These are phyloP conservation scores for Boletales sp. DNA, from an alignment of 768 basidiomycete genomes.

Conservation along the genomic window DNA sequence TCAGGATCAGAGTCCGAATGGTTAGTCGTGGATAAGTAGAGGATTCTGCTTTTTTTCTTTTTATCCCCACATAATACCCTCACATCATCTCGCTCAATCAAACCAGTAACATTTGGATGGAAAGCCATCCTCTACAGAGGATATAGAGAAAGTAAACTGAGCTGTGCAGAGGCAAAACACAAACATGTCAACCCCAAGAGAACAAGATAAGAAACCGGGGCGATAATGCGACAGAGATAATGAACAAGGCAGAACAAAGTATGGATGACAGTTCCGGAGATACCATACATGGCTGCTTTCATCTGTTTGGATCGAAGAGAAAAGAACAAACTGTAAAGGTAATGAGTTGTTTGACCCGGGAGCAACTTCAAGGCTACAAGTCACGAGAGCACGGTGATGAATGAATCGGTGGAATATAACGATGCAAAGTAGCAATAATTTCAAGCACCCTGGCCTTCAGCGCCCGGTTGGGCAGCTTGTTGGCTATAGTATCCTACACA, in stretches of 20 bases:
- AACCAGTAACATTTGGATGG: conserved; percentile 26
- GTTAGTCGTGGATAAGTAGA: conserved; percentile 62
- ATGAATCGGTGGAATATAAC: conserved; percentile 22
- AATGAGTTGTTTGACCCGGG: conserved; percentile 16
- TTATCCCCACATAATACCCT: conserved; percentile 25
- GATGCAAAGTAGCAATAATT: conserved; percentile 21
- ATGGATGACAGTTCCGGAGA: conserved; percentile 28
- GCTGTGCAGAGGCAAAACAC: conserved; percentile 13
- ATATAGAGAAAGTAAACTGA: conserved; percentile 23
- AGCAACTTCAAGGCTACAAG: conserved; percentile 31
- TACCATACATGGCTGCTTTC: conserved; percentile 34
- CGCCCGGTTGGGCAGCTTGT: conserved; percentile 60
- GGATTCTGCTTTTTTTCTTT: neutral
- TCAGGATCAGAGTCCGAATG: conserved; percentile 90
- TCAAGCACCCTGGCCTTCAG: conserved; percentile 46
- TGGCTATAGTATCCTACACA: conserved; percentile 76
- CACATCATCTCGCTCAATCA: conserved; percentile 8
- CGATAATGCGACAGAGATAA: conserved; percentile 18
- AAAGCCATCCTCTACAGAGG: conserved; percentile 30
- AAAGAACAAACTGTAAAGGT: conserved; percentile 20
- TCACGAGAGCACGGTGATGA: conserved; percentile 27
- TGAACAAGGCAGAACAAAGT: conserved; percentile 25
- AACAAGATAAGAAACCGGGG: conserved; percentile 18
- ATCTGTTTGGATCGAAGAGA: conserved; percentile 30
- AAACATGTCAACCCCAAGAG: conserved; percentile 24